Conservation (phyloP, 1,139 yeast genomes). For the Zhuliangozyma blackwelliae region DNA sequence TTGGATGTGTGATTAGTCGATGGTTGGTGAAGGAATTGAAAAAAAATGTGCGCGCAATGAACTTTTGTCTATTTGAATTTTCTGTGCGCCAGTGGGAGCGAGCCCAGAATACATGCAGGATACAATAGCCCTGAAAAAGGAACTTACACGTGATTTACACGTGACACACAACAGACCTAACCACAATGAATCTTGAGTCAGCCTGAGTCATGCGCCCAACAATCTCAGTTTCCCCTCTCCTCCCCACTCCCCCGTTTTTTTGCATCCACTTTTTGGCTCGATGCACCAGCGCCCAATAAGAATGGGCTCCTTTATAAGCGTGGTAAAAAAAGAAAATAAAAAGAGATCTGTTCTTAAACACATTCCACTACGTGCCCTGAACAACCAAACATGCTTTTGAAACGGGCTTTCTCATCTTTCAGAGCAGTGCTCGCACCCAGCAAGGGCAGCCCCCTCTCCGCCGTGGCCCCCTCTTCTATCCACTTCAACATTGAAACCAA, state of each 20-base stretch:
- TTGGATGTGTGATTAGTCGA: constrained; percentile 13
- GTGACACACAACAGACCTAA: too few relatives aligned
- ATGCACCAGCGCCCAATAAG: background rate
- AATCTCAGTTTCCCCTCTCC: background rate
- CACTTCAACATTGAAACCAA: constrained; percentile 1
- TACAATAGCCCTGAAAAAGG: too few relatives aligned
- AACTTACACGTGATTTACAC: too few relatives aligned
- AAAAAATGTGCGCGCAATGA: background rate
- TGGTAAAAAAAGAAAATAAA: too few relatives aligned
- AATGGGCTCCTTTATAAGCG: background rate
- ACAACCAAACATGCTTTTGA: too few relatives aligned
- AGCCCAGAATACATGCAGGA: too few relatives aligned
- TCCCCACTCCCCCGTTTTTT: background rate
- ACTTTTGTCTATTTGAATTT: constrained; percentile 1
- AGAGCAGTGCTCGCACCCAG: too few relatives aligned
- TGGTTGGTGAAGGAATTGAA: background rate
- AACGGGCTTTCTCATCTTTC: too few relatives aligned
- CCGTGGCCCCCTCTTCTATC: background rate
- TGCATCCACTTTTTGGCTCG: background rate
- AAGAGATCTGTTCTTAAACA: too few relatives aligned
- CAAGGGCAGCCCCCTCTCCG: too few relatives aligned
- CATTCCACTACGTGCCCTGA: too few relatives aligned
- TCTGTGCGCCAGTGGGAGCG: background rate
- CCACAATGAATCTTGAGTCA: background rate
- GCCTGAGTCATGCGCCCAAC: constrained; percentile 2